Evolutionary conservation across 2,329 filamentous ascomycete genomes (phyloP), one percentile per base, ranked within the genome.

Genomic region (Fusarium pseudoanthophilum): DNA sequence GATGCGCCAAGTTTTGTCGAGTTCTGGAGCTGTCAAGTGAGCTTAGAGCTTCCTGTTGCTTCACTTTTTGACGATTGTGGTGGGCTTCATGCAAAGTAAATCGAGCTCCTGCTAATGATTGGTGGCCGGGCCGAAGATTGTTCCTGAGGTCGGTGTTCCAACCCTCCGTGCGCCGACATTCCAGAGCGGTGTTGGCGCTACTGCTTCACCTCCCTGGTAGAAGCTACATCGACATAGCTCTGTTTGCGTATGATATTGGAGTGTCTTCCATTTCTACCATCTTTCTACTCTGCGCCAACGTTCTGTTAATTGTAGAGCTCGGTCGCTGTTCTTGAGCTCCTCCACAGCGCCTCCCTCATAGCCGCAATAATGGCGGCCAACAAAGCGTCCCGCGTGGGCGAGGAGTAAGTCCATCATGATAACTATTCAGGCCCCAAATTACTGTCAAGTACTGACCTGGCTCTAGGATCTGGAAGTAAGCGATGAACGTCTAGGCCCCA

Each of bases 391-490:
- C 87, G 89, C 63, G 82, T 91, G 72, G 89, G 89, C 80, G 89
- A 91, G 82, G 89, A 91, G 89, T 90, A 84, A 67, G 88, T 85
- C 37, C 60, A 52, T 49, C 36, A 58, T 16, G 32, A 57, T 51
- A 56, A 10, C 60, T 43, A 18, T 15, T n/a, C 16, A 8, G 15
- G 15, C 24, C 21, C 78, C 73, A 53, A 49, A 36, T 34, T 20
- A 26, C 24, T 16, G 24, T 24, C 18, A 24, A 21, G 52, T 56
- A 30, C 80, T 82, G 74, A 82, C 71, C n/a, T 79, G 79, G 75
- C 82, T 68, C 53, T 79, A 97, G 94, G 82, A 93, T 97, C 77
- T 97, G 94, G 94, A 97, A 97, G 94, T 97, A 87, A 90, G 93
- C 87, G 32, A 39, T 6, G 40, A 18, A 16, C 28, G 13, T 48